Conservation (phyloP, 371 early-diverging fungal genomes). For the Apophysomyces elegans region DNA sequence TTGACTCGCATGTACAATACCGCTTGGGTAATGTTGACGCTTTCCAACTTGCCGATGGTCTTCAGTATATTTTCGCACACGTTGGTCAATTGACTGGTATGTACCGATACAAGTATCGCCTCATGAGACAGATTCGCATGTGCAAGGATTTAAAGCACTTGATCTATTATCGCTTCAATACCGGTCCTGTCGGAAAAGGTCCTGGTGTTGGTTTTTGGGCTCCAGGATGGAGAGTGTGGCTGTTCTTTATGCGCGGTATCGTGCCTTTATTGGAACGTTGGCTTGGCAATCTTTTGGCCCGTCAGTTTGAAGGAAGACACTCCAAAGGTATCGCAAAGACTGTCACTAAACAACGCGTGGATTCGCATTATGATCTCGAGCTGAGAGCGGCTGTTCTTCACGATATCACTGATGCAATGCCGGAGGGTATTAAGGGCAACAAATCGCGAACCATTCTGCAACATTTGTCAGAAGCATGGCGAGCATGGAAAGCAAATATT, state of each 20-base stretch:
- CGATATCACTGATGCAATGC: conserved; percentile 98
- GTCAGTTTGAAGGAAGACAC: conserved; percentile 98
- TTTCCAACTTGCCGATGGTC: conserved; percentile 95
- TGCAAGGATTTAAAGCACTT: conserved; percentile 96
- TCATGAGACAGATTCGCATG: conserved; percentile 98
- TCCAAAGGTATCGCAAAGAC: conserved; percentile 97
- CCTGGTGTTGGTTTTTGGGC: conserved; percentile 99
- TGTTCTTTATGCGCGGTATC: conserved; percentile 98
- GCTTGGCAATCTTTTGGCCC: conserved; percentile 96
- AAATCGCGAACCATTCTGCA: conserved; percentile 92
- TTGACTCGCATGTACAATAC: conserved; percentile 97
- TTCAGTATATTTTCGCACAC: conserved; percentile 98
- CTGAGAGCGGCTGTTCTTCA: conserved; percentile 96
- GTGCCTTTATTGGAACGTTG: conserved; percentile 97
- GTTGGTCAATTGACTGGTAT: conserved; percentile 99
- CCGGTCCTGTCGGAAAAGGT: conserved; percentile 96
- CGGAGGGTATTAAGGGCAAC: conserved; percentile 95
- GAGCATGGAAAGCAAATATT: conserved; percentile 98
- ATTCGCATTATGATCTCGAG: conserved; percentile 97
- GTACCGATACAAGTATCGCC: conserved; percentile 99
- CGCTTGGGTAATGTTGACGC: conserved; percentile 97
- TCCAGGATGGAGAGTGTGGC: conserved; percentile 99
- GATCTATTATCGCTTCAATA: conserved; percentile 95
- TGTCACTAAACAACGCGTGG: conserved; percentile 99
- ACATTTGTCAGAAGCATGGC: conserved; percentile 98